phyloP scores from a whole-genome alignment of 2,329 filamentous ascomycete genomes.

The Septoria petroselini region DNA sequence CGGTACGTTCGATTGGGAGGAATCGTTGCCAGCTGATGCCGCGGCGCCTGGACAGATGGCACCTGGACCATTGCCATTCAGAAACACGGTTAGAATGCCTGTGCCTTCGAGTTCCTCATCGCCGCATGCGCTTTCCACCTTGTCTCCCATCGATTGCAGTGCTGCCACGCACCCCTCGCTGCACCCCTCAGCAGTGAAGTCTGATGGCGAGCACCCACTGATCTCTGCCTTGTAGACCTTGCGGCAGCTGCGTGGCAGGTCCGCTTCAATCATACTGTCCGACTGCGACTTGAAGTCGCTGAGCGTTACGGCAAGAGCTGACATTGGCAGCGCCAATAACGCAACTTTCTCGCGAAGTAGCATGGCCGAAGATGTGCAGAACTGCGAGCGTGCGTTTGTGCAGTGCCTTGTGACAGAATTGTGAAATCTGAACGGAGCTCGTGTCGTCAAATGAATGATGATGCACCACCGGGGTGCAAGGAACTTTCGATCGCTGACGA shows the following conservation, averaged over 20 bases:
- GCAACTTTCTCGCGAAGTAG: conserved; percentile 5
- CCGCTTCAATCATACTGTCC: conserved; percentile 40
- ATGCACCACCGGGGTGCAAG: conserved; percentile 22
- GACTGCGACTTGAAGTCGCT: conserved; percentile 39
- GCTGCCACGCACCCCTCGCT: conserved; percentile 43
- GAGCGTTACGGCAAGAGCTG: conserved; percentile 42
- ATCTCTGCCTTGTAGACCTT: conserved; percentile 44
- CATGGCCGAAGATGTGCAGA: conserved; percentile 2
- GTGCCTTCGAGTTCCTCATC: conserved; percentile 39
- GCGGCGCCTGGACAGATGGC: conserved; percentile 39
- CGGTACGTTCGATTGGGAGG: background rate
- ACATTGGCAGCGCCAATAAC: conserved; percentile 29
- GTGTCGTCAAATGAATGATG: background rate
- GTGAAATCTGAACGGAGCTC: too few species aligned
- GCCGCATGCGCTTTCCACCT: conserved; percentile 38
- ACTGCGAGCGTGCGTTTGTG: background rate
- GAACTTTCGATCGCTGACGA: background rate
- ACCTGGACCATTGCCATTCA: conserved; percentile 40
- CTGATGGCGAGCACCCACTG: conserved; percentile 40
- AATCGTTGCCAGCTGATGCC: conserved; percentile 4
- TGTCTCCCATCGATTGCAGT: conserved; percentile 37
- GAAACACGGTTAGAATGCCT: conserved; percentile 45
- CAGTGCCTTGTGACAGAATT: too few species aligned
- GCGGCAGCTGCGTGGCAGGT: conserved; percentile 42
- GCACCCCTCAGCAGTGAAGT: conserved; percentile 44